phyloP scores from a whole-genome alignment of 164 flowering plant genomes.

The Umbilicus rupestris region DNA sequence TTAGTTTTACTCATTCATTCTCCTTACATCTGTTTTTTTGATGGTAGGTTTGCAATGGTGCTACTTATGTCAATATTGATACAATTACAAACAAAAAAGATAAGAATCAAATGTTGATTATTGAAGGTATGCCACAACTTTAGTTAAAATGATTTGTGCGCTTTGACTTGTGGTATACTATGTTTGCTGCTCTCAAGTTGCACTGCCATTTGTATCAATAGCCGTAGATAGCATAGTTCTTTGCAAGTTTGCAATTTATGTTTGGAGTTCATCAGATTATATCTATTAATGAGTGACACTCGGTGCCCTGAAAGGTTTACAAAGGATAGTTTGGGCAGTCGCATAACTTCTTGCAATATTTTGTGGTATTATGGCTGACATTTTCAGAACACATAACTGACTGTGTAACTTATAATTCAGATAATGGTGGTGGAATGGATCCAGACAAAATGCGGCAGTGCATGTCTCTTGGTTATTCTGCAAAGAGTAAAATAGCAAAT shows the following conservation, averaged over 20 bases:
- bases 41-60: slow-evolving; percentile 64
- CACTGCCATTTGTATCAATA: background rate
- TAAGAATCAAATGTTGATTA: slow-evolving; percentile 53
- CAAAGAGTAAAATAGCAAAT: slow-evolving; percentile 76
- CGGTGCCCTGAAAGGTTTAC: background rate
- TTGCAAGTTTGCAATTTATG: background rate
- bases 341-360: background rate
- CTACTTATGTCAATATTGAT: slow-evolving; percentile 66
- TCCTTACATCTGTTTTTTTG: slow-evolving; percentile 1
- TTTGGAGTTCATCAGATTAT: background rate
- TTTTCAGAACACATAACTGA: background rate
- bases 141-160: background rate
- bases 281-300: background rate
- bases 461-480: slow-evolving; percentile 95
- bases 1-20: background rate
- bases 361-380: background rate
- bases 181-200: background rate
- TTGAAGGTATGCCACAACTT: slow-evolving; percentile 57
- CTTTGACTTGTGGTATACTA: background rate
- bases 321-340: background rate
- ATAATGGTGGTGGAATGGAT: slow-evolving; percentile 93
- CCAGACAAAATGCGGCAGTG: slow-evolving; percentile 90
- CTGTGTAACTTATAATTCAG: slow-evolving; percentile 20
- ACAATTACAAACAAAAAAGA: slow-evolving; percentile 57
- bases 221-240: background rate